Base-by-base conservation (phyloP, 2,329 filamentous ascomycete genomes). In the Colletotrichum tamarilloi region DNA sequence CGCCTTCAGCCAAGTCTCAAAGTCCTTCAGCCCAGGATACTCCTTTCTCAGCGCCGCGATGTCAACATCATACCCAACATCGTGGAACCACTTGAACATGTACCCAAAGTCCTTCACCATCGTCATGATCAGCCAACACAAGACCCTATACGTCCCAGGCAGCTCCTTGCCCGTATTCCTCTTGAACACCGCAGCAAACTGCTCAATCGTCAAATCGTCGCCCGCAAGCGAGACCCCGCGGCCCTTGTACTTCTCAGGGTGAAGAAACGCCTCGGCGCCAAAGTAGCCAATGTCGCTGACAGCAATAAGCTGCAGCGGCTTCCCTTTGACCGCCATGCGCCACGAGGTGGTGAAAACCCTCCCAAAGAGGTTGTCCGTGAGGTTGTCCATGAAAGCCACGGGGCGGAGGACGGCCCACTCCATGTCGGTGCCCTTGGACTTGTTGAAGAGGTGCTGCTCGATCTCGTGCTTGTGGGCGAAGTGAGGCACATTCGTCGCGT, bases 381-480 rank as follows among this genome's bases (percentile, higher is more conserved):
- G 77, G 70, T 84, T 84, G 12, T 85, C 83, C 81, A 84, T 84
- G 75, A 85, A 85, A 0, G 80, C 82, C 1, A 82, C 81, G 2
- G 83, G 83, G 5, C 83, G 78, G 0, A 85, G 76, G 7, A 85
- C 80, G 0, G 80, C 80, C 81, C 82, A 84, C 5, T 72, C 66
- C 81, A 84, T 83, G 32, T 73, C 62, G 1, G 76, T 77, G 4
- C 68, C 73, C 14, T 75, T 68, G 9, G 83, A 77, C 42, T 83
- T 82, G 30, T 87, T 82, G 35, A 87, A 81, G n/a, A 92, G 84
- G 75, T 92, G 85, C 62, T 88, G 81, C 79, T 93, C 91, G 76
- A 92, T 90, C 42, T 87, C 79, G 77, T 89, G 85, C 79, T 93
- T 92, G 79, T 80, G 83, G 70, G 85, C 84, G 79, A 92, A 93